Conservation (phyloP, 73 alveolate species). For the Effrenium voratum region DNA sequence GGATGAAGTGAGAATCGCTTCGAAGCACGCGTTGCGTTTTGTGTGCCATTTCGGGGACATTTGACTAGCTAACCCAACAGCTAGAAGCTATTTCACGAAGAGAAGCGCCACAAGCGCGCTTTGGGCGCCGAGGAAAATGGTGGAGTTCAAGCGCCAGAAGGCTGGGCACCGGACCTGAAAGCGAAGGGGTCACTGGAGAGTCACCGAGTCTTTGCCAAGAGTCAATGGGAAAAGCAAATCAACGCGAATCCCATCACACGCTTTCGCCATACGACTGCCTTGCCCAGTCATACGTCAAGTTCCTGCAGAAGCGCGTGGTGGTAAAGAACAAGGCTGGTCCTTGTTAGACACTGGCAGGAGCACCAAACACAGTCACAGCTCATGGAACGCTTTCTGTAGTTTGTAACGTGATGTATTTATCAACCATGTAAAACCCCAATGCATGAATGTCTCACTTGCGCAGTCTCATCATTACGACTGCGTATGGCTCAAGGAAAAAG, state of each 20-base stretch:
- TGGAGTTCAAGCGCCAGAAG: constrained; percentile 70
- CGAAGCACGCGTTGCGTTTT: no score
- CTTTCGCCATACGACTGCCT: not conserved
- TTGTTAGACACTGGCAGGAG: no score
- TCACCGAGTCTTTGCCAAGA: not conserved
- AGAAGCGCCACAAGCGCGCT: not conserved
- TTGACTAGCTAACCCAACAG: no score
- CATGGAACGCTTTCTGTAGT: no score
- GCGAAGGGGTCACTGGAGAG: not conserved
- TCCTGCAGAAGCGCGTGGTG: constrained; percentile 71
- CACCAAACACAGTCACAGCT: no score
- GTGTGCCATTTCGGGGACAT: no score
- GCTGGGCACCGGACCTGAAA: not conserved
- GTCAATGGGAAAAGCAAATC: not conserved
- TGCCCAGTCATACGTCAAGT: constrained; percentile 15
- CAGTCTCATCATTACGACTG: no score
- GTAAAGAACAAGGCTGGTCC: constrained; percentile 21
- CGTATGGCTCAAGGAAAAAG: no score
- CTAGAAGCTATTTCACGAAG: not conserved
- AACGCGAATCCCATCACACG: not conserved
- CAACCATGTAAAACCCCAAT: no score
- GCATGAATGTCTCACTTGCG: no score
- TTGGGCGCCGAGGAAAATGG: constrained; percentile 17
- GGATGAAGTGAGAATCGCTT: no score
- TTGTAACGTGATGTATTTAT: no score